Base-by-base conservation (phyloP, 192 early-diverging fungal genomes). In the Podila horticola region DNA sequence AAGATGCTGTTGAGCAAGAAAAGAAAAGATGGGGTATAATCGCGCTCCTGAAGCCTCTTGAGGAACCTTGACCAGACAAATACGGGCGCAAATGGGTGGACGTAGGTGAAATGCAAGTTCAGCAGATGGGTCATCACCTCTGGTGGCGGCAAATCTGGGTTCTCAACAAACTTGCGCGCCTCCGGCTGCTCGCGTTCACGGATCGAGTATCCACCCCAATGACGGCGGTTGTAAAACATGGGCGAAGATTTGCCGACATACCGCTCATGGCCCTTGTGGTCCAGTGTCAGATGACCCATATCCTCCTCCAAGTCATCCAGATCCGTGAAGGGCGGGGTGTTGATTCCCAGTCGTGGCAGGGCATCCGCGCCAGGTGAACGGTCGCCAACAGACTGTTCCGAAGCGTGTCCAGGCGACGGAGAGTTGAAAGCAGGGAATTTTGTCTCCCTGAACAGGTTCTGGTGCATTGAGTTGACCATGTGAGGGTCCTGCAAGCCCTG, bases 181-280 rank as follows among this genome's bases (percentile, higher is more conserved):
- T 60, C 48, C 0, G 75, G 75, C 28, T 66, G 75, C 51, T 79
- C 75, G 5, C 75, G 75, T 65, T 83, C 84, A 61, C 69, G 71
- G 17, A 86, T 88, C 41, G 86, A 69, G 28, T 89, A 87, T 34
- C 75, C 75, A 13, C 75, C 75, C 69, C 69, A 79, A 30, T 79
- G 75, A 6, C 75, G 71, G 29, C 90, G 77, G 70, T 88, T 93
- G 65, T 91, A 36, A 90, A 84, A 84, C 92, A 93, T 83, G 86
- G 87, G 45, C 88, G 92, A 71, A 86, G 92, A 74, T 86, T 90
- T 71, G 33, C 93, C 93, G 20, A 92, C 86, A 66, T 93, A 95
- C 15, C 93, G 84, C 52, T 92, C 83, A 26, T 89, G 90, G 20
- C 92, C 93, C 50, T 90, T 90, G 51, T 90, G 90, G 74, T 95